Conservation (phyloP, 1,139 yeast genomes). For the Saccharomyces hybrid region DNA sequence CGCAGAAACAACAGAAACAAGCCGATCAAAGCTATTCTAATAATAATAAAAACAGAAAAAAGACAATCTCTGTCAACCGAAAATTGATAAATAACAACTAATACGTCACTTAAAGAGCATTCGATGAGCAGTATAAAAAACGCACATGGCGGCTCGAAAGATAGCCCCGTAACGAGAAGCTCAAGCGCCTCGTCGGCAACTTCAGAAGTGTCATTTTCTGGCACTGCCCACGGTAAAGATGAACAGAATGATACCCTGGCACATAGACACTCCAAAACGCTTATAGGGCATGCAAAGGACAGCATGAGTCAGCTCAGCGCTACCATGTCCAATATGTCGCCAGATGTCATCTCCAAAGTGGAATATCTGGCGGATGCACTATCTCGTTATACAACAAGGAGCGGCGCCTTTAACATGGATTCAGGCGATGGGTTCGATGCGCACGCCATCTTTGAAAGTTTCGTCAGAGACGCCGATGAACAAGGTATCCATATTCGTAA, state of each 20-base stretch:
- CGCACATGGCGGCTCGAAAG: no score
- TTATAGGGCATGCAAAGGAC: conserved; percentile 3
- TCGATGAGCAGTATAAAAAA: background rate
- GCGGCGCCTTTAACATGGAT: conserved; percentile 13
- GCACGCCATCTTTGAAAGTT: conserved; percentile 10
- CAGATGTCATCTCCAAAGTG: conserved; percentile 17
- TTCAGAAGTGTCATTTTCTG: background rate
- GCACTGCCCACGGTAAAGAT: background rate
- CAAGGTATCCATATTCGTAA: conserved; percentile 41
- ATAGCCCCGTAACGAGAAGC: background rate
- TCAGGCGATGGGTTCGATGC: conserved; percentile 18
- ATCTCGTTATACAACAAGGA: conserved; percentile 19
- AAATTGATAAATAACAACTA: no score
- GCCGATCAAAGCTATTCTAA: no score
- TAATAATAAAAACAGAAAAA: no score
- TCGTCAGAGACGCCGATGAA: conserved; percentile 28
- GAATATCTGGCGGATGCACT: conserved; percentile 22
- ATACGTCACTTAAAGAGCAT: background rate
- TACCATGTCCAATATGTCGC: conserved; percentile 6
- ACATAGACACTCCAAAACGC: conserved; percentile 12
- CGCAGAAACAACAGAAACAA: background rate
- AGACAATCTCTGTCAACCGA: no score
- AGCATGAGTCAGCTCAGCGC: background rate
- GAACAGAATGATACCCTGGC: conserved; percentile 8
- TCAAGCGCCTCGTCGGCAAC: background rate